Conservation (phyloP, 805 yeast species). For the Yamadazyma tumulicola region DNA sequence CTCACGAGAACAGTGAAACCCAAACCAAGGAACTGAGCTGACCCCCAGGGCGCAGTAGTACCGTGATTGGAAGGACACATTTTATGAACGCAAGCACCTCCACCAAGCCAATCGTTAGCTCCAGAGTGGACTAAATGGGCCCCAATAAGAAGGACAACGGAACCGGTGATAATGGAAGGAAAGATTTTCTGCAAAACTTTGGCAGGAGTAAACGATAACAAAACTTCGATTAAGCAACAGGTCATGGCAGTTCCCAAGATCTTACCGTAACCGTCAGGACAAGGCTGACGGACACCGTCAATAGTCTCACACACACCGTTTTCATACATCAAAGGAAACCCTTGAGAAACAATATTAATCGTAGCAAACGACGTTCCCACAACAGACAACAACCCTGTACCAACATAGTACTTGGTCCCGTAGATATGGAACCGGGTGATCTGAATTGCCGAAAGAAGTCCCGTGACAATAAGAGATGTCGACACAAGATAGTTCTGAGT, state of each 20-base stretch:
- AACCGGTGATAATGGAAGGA: constrained; percentile 90
- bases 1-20: constrained; percentile 77
- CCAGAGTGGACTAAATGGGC: constrained; percentile 64
- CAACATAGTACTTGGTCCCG: constrained; percentile 69
- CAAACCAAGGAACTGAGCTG: constrained; percentile 80
- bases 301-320: constrained; percentile 47
- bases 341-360: constrained; percentile 71
- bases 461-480: constrained; percentile 32
- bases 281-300: constrained; percentile 65
- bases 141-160: constrained; percentile 84
- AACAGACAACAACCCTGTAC: constrained; percentile 83
- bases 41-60: constrained; percentile 67
- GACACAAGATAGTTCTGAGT: constrained; percentile 34
- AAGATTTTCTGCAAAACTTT: constrained; percentile 61
- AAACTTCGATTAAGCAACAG: constrained; percentile 71
- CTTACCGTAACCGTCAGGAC: constrained; percentile 87
- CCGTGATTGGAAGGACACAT: constrained; percentile 5
- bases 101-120: constrained; percentile 83
- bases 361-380: constrained; percentile 91
- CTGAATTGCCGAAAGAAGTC: constrained; percentile 54
- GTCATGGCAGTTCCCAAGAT: constrained; percentile 71
- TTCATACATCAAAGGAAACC: constrained; percentile 74
- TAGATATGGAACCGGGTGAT: constrained; percentile 73
- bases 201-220: constrained; percentile 74
- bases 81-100: constrained; percentile 52